These are phyloP conservation scores for Cladorrhinum sp. DNA, from an alignment of 2,329 filamentous ascomycete species.

Conservation along the genomic window DNA sequence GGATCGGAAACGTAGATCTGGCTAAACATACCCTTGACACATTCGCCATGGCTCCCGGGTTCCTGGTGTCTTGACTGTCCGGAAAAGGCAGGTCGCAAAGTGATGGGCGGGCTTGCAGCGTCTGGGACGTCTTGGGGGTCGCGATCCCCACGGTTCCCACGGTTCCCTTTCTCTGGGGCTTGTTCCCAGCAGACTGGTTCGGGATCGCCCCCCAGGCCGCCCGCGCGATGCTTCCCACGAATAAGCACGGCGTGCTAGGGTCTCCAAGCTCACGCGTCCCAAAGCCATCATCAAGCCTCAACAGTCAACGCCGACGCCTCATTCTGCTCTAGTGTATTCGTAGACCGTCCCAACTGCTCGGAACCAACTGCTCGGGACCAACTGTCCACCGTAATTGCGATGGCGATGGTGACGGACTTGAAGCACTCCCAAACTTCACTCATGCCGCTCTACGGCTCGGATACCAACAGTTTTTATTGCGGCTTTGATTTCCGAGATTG, in stretches of 20 bases:
- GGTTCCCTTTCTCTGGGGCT: conserved; percentile 1
- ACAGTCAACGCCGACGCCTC: not conserved
- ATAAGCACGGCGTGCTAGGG: not conserved
- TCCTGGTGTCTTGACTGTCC: conserved; percentile 18
- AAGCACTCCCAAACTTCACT: too few species aligned
- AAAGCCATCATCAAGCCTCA: not conserved
- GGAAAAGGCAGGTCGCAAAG: conserved; percentile 21
- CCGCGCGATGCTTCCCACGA: conserved; percentile 6
- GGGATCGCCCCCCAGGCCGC: conserved; percentile 23
- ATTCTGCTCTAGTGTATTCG: not conserved
- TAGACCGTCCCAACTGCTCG: not conserved
- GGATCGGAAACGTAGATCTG: conserved; percentile 15
- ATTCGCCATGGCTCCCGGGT: conserved; percentile 2
- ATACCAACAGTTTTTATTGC: not conserved
- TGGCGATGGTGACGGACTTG: too few species aligned
- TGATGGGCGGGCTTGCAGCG: conserved; percentile 16
- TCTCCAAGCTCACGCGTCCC: not conserved
- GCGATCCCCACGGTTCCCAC: not conserved
- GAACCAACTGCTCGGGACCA: not conserved
- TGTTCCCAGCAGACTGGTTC: conserved; percentile 26
- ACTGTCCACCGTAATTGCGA: not conserved
- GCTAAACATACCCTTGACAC: conserved; percentile 8
- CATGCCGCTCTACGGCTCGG: too few species aligned
- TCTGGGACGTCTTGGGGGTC: not conserved
- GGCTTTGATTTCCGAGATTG: not conserved